These are phyloP conservation scores for Geosmithia putterillii DNA, from an alignment of 2,329 filamentous ascomycete genomes.

Conservation along the genomic window DNA sequence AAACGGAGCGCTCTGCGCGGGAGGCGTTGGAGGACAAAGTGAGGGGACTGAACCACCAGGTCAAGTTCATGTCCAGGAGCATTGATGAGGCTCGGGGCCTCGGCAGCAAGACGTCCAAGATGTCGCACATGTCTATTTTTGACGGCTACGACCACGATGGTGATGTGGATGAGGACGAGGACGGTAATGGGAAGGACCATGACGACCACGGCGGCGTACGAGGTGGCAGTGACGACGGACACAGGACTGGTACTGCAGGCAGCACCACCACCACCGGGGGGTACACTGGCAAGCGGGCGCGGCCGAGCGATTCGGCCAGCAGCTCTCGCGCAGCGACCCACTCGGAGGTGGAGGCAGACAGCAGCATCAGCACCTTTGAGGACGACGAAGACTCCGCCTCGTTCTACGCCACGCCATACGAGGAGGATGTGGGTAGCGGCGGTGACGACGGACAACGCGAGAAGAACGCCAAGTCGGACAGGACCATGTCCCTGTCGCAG, in stretches of 20 bases:
- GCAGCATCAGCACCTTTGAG: constrained; percentile 14
- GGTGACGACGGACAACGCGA: constrained; percentile 11
- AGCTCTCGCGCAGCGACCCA: neutral
- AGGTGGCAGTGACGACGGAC: constrained; percentile 8
- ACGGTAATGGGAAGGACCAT: constrained; percentile 29
- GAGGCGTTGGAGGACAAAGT: constrained; percentile 44
- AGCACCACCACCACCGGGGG: neutral
- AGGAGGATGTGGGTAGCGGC: constrained; percentile 28
- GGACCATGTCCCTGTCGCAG: constrained; percentile 52
- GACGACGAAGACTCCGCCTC: constrained; percentile 33
- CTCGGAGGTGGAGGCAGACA: constrained; percentile 4
- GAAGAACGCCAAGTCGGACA: constrained; percentile 39
- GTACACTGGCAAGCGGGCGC: neutral
- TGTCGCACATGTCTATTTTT: constrained; percentile 8
- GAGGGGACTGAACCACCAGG: constrained; percentile 34
- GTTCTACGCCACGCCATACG: constrained; percentile 37
- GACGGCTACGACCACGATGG: constrained; percentile 31
- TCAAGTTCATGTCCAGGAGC: constrained; percentile 33
- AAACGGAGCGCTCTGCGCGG: constrained; percentile 43
- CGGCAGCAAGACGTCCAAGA: neutral
- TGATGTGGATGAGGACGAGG: constrained; percentile 22
- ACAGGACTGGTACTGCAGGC: neutral
- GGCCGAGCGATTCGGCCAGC: neutral
- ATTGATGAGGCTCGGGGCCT: constrained; percentile 5
- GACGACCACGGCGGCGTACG: constrained; percentile 10